These are phyloP conservation scores for Cordyceps javanica DNA, from an alignment of 2,329 filamentous ascomycete genomes.

Conservation along the genomic window DNA sequence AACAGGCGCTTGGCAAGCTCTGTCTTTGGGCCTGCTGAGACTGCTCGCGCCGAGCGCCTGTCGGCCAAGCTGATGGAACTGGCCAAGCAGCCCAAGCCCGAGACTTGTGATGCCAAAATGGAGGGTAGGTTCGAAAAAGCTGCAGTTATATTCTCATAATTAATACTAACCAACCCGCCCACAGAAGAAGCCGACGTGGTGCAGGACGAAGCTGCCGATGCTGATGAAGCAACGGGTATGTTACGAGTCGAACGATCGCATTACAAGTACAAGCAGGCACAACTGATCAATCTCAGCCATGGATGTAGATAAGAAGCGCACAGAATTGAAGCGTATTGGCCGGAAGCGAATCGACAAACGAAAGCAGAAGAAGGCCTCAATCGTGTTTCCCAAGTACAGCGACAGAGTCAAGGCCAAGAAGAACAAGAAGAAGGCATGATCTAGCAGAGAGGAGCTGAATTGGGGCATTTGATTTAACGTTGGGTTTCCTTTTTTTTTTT, in stretches of 20 bases:
- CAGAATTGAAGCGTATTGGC: constrained; percentile 28
- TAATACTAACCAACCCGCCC: background rate
- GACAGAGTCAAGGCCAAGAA: constrained; percentile 43
- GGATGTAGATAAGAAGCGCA: constrained; percentile 49
- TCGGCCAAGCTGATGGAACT: constrained; percentile 81
- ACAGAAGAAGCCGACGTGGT: constrained; percentile 24
- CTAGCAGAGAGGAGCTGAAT: background rate
- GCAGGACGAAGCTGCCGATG: constrained; percentile 23
- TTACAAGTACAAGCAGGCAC: background rate
- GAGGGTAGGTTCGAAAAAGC: constrained; percentile 22
- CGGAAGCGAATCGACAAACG: constrained; percentile 54
- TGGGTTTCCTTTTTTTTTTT: background rate
- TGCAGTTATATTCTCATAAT: constrained; percentile 12
- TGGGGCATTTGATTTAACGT: background rate
- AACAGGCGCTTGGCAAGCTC: constrained; percentile 71
- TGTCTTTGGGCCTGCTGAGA: constrained; percentile 79
- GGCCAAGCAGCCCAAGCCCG: constrained; percentile 69
- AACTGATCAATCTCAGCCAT: constrained; percentile 34
- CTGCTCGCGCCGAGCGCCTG: constrained; percentile 73
- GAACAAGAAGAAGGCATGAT: constrained; percentile 22
- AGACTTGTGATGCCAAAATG: constrained; percentile 44
- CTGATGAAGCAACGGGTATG: constrained; percentile 19
- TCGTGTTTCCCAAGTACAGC: constrained; percentile 55
- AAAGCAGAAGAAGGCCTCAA: constrained; percentile 47
- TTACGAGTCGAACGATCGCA: constrained; percentile 5